These are phyloP conservation scores for Acanthamoeba sp. DNA, from an alignment of 208 protist species.

Conservation along the genomic window DNA sequence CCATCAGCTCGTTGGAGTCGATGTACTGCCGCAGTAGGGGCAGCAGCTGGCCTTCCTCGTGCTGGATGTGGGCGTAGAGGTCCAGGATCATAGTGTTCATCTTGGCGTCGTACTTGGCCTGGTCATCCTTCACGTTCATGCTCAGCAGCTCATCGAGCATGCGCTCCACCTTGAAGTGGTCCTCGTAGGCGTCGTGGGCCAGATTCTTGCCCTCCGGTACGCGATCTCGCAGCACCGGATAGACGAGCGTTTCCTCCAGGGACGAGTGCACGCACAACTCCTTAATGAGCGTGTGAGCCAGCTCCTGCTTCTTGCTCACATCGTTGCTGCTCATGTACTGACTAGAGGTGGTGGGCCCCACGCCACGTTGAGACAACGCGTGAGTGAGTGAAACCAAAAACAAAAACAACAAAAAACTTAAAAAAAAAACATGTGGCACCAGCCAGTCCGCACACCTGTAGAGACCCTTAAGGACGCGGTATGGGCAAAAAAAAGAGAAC, in stretches of 20 bases:
- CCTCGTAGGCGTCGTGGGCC: conserved; percentile 8
- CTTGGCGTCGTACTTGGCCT: conserved; percentile 2
- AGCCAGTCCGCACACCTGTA: no score
- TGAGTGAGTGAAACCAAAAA: neutral
- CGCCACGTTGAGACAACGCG: neutral
- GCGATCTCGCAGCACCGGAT: neutral
- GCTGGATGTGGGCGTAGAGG: conserved; percentile 12
- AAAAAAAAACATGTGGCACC: no score
- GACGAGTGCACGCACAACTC: neutral
- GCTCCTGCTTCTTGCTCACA: conserved; percentile 19
- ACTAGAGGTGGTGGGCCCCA: neutral
- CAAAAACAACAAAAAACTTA: no score
- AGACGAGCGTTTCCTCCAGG: conserved; percentile 10
- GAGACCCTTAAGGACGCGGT: no score
- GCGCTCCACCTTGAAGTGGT: conserved; percentile 19
- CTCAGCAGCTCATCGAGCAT: conserved; percentile 27
- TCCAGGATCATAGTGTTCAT: neutral
- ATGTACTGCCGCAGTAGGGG: conserved; percentile 2
- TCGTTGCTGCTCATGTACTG: neutral
- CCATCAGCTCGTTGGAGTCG: neutral
- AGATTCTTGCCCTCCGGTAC: neutral
- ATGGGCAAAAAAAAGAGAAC: no score
- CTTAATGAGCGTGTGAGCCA: conserved; percentile 16
- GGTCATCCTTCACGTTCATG: conserved; percentile 5
- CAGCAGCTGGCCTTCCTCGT: conserved; percentile 40